Evolutionary conservation across 1,139 yeast genomes (phyloP).

Genomic region (Fermentozyma sake): DNA sequence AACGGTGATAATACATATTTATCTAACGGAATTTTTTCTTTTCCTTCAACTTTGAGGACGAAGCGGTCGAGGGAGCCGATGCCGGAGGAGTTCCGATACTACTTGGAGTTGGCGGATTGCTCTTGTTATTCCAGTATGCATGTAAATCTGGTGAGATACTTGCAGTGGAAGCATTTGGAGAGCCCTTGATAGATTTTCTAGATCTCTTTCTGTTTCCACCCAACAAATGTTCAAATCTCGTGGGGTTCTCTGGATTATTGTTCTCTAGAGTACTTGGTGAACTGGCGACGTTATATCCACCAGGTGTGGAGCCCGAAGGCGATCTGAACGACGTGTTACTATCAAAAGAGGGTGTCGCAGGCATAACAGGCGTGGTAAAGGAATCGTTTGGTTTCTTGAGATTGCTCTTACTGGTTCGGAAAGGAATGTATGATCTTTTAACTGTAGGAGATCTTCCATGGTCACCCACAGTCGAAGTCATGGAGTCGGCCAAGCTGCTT

Average conservation of each 20-base stretch:
- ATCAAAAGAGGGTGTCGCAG: slow-evolving; percentile 8
- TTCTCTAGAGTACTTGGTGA: neutral
- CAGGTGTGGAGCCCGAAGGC: slow-evolving; percentile 5
- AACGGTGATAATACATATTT: slow-evolving; percentile 2
- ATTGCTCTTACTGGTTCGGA: slow-evolving; percentile 28
- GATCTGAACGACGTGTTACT: slow-evolving; percentile 9
- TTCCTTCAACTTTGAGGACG: slow-evolving; percentile 9
- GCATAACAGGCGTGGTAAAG: slow-evolving; percentile 18
- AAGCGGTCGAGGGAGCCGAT: slow-evolving; percentile 4
- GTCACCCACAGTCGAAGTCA: slow-evolving; percentile 20
- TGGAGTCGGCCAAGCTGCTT: slow-evolving; percentile 64
- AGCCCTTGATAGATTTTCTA: slow-evolving; percentile 14
- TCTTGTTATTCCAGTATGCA: slow-evolving; percentile 6
- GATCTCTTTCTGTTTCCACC: slow-evolving; percentile 26
- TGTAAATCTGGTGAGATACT: slow-evolving; percentile 9
- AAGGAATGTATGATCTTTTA: slow-evolving; percentile 43
- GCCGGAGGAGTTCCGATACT: slow-evolving; percentile 5
- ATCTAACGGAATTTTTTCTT: slow-evolving; percentile 14
- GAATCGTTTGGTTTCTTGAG: slow-evolving; percentile 15
- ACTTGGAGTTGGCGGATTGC: slow-evolving; percentile 4
- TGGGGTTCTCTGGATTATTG: slow-evolving; percentile 5
- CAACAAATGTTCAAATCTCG: slow-evolving; percentile 24
- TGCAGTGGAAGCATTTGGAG: slow-evolving; percentile 11
- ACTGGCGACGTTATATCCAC: slow-evolving; percentile 1
- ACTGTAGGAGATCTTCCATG: slow-evolving; percentile 13